Evolutionary conservation across 192 early-diverging fungal genomes (phyloP).

Genomic region (Coemansia sp.): DNA sequence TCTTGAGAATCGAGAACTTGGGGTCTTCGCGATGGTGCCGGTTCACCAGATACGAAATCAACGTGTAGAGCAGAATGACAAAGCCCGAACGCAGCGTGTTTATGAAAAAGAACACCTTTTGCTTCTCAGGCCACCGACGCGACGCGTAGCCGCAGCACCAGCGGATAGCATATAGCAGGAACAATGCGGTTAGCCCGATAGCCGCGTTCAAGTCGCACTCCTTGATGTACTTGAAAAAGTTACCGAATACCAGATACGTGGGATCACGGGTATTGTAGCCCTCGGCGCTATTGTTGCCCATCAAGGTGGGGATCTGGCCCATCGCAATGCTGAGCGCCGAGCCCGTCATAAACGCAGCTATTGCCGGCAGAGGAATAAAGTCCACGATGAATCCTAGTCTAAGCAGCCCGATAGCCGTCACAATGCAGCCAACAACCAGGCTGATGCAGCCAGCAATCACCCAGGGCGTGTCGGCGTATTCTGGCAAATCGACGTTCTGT

Average conservation of each 20-base stretch:
- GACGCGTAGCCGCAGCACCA: constrained; percentile 27
- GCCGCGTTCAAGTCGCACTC: constrained; percentile 51
- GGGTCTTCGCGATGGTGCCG: constrained; percentile 48
- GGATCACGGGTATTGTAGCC: constrained; percentile 64
- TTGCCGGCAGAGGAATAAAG: constrained; percentile 78
- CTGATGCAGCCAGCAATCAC: constrained; percentile 57
- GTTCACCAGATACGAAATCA: constrained; percentile 69
- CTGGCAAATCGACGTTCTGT: constrained; percentile 37
- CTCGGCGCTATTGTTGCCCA: constrained; percentile 70
- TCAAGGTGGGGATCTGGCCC: constrained; percentile 72
- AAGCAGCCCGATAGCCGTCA: constrained; percentile 70
- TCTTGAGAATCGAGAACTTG: constrained; percentile 65
- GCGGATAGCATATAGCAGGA: constrained; percentile 51
- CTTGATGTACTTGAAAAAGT: constrained; percentile 58
- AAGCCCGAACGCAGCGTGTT: constrained; percentile 72
- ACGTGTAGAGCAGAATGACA: constrained; percentile 72
- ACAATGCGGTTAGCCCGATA: constrained; percentile 45
- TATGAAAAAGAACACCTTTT: constrained; percentile 60
- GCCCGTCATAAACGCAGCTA: constrained; percentile 87
- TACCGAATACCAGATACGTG: constrained; percentile 74
- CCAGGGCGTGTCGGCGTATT: constrained; percentile 58
- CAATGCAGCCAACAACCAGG: constrained; percentile 71
- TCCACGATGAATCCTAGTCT: constrained; percentile 84
- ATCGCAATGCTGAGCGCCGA: constrained; percentile 78
- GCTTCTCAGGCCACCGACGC: constrained; percentile 51